Evolutionary conservation across 345 rosid species (phyloP).

Genomic region (Populus nigra): DNA sequence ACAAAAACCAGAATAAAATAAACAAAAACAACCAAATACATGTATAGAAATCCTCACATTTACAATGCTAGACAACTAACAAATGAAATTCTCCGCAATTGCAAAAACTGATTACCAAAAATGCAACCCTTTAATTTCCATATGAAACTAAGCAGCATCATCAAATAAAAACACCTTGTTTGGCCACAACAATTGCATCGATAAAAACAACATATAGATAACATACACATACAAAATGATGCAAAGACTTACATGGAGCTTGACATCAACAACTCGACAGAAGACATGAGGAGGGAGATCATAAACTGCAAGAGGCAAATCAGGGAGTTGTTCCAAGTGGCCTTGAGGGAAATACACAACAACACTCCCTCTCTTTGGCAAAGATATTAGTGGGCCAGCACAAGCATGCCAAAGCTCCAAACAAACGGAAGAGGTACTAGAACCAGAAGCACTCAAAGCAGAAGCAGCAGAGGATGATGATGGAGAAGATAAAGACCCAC

Average conservation of each 20-base stretch:
- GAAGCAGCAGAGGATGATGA: constrained; percentile 56
- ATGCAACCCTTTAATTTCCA: background rate
- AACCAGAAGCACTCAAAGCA: constrained; percentile 34
- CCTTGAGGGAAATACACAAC: constrained; percentile 96
- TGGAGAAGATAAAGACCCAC: constrained; percentile 56
- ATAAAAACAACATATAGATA: background rate
- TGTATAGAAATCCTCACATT: background rate
- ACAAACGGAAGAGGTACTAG: constrained; percentile 58
- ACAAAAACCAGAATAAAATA: background rate
- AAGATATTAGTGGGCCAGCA: constrained; percentile 92
- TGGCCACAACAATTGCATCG: background rate
- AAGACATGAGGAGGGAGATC: constrained; percentile 73
- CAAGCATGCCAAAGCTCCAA: constrained; percentile 99
- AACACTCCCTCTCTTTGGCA: constrained; percentile 76
- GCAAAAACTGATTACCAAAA: background rate
- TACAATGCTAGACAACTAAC: background rate
- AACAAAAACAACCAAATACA: background rate
- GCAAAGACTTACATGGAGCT: constrained; percentile 69
- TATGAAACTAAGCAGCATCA: background rate
- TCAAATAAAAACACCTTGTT: background rate
- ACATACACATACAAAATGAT: background rate
- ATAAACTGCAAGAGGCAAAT: constrained; percentile 57
- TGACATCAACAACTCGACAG: constrained; percentile 92
- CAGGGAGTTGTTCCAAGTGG: constrained; percentile 78
- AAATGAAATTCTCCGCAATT: constrained; percentile 11